Percentiles rank a stretch among this genome's conserved stretches.
These are phyloP conservation scores for Tolypocladium endophyticum DNA, from an alignment of 2,329 filamentous ascomycete species.

Conservation along the genomic window DNA sequence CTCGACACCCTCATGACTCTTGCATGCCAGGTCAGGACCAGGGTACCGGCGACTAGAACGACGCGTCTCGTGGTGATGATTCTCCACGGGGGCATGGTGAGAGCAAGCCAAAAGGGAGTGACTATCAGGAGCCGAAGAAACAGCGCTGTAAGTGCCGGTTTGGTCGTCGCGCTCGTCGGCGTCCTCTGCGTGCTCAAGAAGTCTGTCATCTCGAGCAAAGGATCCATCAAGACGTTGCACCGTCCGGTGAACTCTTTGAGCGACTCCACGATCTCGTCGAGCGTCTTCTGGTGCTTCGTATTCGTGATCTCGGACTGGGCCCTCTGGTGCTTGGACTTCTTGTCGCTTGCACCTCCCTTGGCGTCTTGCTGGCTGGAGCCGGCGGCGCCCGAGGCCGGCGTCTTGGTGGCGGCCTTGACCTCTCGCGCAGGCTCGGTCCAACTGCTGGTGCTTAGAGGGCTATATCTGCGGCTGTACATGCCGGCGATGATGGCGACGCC, in stretches of 20 bases:
- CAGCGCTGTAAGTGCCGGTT: slow-evolving; percentile 78
- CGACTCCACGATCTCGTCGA: slow-evolving; percentile 95
- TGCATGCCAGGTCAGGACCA: slow-evolving; percentile 86
- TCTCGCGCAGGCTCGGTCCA: slow-evolving; percentile 44
- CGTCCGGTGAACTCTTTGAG: slow-evolving; percentile 81
- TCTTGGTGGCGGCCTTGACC: slow-evolving; percentile 15
- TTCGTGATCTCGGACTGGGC: slow-evolving; percentile 47
- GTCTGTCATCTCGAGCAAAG: slow-evolving; percentile 78
- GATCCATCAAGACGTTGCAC: slow-evolving; percentile 86
- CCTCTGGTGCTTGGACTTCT: slow-evolving; percentile 28
- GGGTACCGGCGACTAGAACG: slow-evolving; percentile 73
- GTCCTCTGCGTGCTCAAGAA: slow-evolving; percentile 87
- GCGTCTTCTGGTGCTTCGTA: slow-evolving; percentile 77
- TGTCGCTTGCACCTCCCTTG: slow-evolving; percentile 13
- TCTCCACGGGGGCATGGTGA: slow-evolving; percentile 73
- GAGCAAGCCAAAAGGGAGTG: slow-evolving; percentile 74
- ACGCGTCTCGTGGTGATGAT: slow-evolving; percentile 82
- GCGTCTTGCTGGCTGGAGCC: slow-evolving; percentile 9
- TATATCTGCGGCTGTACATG: slow-evolving; percentile 88
- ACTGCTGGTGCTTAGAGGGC: slow-evolving; percentile 76
- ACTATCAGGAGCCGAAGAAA: slow-evolving; percentile 83
- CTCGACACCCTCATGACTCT: slow-evolving; percentile 75
- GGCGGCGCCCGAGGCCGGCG: slow-evolving; percentile 8
- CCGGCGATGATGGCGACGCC: slow-evolving; percentile 72
- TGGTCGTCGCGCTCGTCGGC: slow-evolving; percentile 81